Conservation (phyloP, 257 asterid species). For the Paraleonurus japonicus region DNA sequence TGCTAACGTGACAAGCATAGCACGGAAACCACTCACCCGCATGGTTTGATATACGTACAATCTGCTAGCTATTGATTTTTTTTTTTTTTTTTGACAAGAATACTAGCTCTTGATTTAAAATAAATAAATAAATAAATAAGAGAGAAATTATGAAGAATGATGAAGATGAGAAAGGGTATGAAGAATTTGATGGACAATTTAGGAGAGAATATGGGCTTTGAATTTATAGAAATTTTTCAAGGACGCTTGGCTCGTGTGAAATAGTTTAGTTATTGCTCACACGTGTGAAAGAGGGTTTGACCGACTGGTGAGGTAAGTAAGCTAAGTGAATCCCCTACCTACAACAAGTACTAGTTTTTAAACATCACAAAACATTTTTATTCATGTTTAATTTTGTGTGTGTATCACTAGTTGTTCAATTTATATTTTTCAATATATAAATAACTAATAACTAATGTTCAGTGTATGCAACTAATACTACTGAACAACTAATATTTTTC, state of each 20-base stretch:
- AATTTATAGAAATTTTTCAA: neutral
- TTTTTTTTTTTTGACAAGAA: no score
- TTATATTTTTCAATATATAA: no score
- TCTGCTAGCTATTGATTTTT: no score
- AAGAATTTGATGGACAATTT: neutral
- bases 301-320: conserved; percentile 32
- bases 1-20: conserved; percentile 61
- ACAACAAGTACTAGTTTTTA: conserved; percentile 25
- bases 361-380: no score
- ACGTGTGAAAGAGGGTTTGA: conserved; percentile 32
- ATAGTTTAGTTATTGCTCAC: neutral
- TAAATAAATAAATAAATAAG: no score
- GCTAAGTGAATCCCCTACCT: neutral
- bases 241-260: conserved; percentile 31
- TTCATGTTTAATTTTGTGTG: no score
- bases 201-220: neutral
- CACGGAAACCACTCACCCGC: conserved; percentile 56
- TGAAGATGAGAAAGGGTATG: neutral
- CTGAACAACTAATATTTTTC: no score
- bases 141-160: no score
- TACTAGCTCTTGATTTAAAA: no score
- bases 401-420: no score
- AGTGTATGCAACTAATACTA: no score
- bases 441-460: no score
- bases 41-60: neutral